Evolutionary conservation across 2,329 filamentous ascomycete species (phyloP), one percentile per base, ranked within the genome.

Genomic region (Botrytis squamosa): DNA sequence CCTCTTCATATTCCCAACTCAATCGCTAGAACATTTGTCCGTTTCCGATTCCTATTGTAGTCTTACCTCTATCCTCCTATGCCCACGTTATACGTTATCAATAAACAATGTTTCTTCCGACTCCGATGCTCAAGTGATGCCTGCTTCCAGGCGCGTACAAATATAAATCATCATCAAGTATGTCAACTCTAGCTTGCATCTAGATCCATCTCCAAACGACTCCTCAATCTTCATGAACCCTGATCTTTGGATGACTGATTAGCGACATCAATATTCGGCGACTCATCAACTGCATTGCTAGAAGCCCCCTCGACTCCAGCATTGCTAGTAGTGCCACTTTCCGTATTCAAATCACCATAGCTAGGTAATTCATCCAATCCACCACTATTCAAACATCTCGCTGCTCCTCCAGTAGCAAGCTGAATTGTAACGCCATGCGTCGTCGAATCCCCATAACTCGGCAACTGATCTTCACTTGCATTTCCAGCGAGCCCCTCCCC

Each of bases 391-490:
- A 36, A 10, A 16, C 52, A 36, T 18, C 65, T 55, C 25, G 65
- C 65, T 25, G 65, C 65, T 29, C 46, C 65, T 10, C 65, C 65
- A 1, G 65, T 55, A 8, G 25, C 65, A 68, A 68, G 25, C 49
- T 68, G 65, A 20, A 55, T 22, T 7, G 64, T 66, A n/a, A 66
- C 12, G 5, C 42, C 64, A 66, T 62, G 59, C 59, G 22, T 55
- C 1, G 9, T 68, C 36, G 49, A 68, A 33, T 68, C 66, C 1
- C 66, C 36, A 68, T 68, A 68, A 57, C 66, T 68, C 9, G 66
- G 66, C 18, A 68, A 57, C n/a, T 57, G 49, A 33, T 68, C 66
- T n/a, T n/a, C 46, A 4, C 36, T 25, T 22, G 18, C 42, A 49
- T 20, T 49, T 20, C 22, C 25, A 25, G 16, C 14, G 38, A 14